A percentile compares a stretch with the other conserved stretches of the same genome.
These are phyloP conservation scores for Candida succiphila DNA, from an alignment of 805 yeast species.

Conservation along the genomic window DNA sequence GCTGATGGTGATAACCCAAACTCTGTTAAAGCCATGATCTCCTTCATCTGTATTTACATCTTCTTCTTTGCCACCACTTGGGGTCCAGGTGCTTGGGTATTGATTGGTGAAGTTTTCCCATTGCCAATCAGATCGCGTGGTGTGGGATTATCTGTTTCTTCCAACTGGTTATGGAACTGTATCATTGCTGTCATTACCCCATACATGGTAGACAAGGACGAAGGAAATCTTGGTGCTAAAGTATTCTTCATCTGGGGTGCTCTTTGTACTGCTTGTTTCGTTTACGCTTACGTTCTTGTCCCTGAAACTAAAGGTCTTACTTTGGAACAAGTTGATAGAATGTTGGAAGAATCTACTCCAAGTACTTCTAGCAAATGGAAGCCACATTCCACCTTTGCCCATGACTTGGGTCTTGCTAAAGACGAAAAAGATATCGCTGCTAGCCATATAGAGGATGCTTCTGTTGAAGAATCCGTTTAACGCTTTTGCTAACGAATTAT, in stretches of 20 bases:
- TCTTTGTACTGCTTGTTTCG: slow-evolving; percentile 29
- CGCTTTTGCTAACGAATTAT: background rate
- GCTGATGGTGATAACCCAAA: slow-evolving; percentile 16
- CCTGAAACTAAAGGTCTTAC: slow-evolving; percentile 76
- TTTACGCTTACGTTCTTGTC: slow-evolving; percentile 65
- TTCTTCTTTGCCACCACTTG: slow-evolving; percentile 74
- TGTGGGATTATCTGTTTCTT: slow-evolving; percentile 59
- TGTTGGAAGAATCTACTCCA: slow-evolving; percentile 26
- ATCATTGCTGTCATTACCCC: slow-evolving; percentile 72
- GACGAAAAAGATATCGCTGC: slow-evolving; percentile 8
- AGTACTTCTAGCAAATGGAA: slow-evolving; percentile 24
- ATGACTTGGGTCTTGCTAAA: slow-evolving; percentile 17
- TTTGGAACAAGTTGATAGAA: slow-evolving; percentile 67
- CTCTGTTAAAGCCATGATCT: slow-evolving; percentile 24
- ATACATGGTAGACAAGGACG: slow-evolving; percentile 55
- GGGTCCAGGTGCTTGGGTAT: slow-evolving; percentile 77
- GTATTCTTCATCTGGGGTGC: slow-evolving; percentile 71
- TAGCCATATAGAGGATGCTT: slow-evolving; percentile 11
- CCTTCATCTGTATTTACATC: slow-evolving; percentile 50
- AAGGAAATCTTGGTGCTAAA: slow-evolving; percentile 50
- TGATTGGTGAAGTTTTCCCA: slow-evolving; percentile 54
- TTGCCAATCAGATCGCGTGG: slow-evolving; percentile 69
- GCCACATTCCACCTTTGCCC: slow-evolving; percentile 23
- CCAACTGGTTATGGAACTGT: slow-evolving; percentile 76
- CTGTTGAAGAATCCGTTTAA: background rate